Base-by-base conservation (phyloP, 768 basidiomycete species). In the Mycena rosella region DNA sequence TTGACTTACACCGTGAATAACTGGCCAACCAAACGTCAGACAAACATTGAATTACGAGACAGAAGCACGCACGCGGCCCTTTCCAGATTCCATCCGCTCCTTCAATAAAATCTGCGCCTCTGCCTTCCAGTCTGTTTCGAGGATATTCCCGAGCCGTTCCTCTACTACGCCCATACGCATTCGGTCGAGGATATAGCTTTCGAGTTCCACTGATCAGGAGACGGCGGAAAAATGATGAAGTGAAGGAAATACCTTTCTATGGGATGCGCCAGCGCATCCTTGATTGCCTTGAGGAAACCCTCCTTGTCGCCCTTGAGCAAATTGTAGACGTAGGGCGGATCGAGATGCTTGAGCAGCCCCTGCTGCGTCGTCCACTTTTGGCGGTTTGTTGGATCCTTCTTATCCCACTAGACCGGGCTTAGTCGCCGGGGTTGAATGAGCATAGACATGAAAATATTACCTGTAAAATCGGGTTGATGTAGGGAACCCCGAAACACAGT, bases 321-420 rank as follows among this genome's bases (percentile, higher is more conserved):
- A 52, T 81, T 73, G 60, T 81, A 81, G 15, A 81, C 80, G 52
- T 76, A 81, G 60, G 81, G 81, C 30, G 78, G 78, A 36, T 74
- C 75, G 34, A 75, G 70, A 14, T 60, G 60, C 24, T 76, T 70
- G 17, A 82, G 60, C 13, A 68, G 61, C n/a, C 74, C 73, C 57
- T 82, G 81, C 51, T 82, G 79, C 4, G 78, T 71, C 11, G 62
- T 55, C 80, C 80, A 80, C 7, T 54, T 60, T 9, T 68, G 47
- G 45, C 76, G 72, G 56, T 79, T 72, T 65, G 69, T 70, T 2
- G 78, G 79, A 48, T 80, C 67, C 13, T 72, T 48, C 20, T 49
- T 48, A 57, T 79, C 72, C 77, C 78, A 82, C 49, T 74, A 30
- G 13, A 36, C 40, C 77, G 72, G 72, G 75, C 38, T 24, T 27